A percentile compares a stretch with the other conserved stretches of the same genome.
phyloP scores from a whole-genome alignment of 2,329 filamentous ascomycete genomes.

The Didymella lethalis region DNA sequence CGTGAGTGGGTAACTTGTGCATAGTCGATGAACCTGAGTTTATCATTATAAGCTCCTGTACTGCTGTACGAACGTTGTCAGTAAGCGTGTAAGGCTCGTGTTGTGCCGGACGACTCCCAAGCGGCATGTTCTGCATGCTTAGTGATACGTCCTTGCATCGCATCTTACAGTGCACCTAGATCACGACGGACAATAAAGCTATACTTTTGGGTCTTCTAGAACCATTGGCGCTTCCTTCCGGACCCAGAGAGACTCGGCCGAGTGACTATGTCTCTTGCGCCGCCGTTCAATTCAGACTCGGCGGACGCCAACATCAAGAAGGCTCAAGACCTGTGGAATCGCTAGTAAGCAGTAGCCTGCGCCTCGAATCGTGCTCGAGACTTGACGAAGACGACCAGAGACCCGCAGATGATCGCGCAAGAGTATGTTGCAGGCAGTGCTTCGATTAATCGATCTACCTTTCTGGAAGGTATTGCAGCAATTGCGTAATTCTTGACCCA shows the following conservation, averaged over 20 bases:
- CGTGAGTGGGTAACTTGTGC: neutral
- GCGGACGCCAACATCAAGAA: slow-evolving; percentile 81
- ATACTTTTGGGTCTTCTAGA: neutral
- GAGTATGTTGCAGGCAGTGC: slow-evolving; percentile 79
- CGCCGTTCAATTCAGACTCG: slow-evolving; percentile 78
- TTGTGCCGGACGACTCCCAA: neutral
- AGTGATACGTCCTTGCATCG: neutral
- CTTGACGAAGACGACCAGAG: slow-evolving; percentile 53
- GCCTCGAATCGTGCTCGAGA: neutral
- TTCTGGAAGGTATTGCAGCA: slow-evolving; percentile 71
- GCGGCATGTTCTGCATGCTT: slow-evolving; percentile 11
- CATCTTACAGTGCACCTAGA: neutral
- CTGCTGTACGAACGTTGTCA: neutral
- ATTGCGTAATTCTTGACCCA: slow-evolving; percentile 73
- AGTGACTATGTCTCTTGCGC: slow-evolving; percentile 57
- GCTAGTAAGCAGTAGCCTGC: slow-evolving; percentile 60
- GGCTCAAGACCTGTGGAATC: slow-evolving; percentile 85
- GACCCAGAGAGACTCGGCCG: neutral
- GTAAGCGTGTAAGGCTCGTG: neutral
- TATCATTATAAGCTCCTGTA: neutral
- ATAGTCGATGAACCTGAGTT: too few relatives aligned
- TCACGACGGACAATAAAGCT: neutral
- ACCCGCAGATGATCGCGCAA: slow-evolving; percentile 70
- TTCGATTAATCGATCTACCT: slow-evolving; percentile 80
- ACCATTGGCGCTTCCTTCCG: neutral